Evolutionary conservation across 768 basidiomycete genomes (phyloP), one percentile per base, ranked within the genome.

Genomic region (Hygrocybe punicea): DNA sequence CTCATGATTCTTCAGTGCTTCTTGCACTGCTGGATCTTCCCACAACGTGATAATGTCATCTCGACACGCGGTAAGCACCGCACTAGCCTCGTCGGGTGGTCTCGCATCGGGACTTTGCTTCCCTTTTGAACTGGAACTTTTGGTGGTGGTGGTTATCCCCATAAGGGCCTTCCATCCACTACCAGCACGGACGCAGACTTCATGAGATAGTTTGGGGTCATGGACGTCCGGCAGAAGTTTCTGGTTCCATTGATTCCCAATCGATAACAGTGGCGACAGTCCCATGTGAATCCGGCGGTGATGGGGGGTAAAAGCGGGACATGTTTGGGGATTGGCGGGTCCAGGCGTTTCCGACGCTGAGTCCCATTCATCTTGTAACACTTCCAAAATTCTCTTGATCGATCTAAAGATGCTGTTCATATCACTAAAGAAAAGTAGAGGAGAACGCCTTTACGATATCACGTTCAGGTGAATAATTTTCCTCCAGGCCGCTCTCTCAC

Each of bases 401-500:
- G 84, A 84, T 2, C 85, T 86, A 19, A n/a, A 35, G 19, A 36
- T 11, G 17, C 11, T 5, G 24, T 14, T 13, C n/a, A n/a, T 17
- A 13, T 16, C 39, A 46, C 6, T 10, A 8, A 35, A 9, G 2
- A 8, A 10, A 6, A 37, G 11, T 9, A 39, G 14, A 29, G 46
- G 46, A 24, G 33, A 29, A 8, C 16, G 1, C 17, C 63, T 73
- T 13, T 50, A 84, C 85, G 80, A 71, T 58, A 88, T 86, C 59
- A 89, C 70, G 63, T 89, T 89, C 42, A 89, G 80, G 60, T 89
- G 84, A 7, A 89, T 78, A 53, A 89, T 78, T 11, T 79, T 76
- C 58, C 77, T 81, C 86, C 87, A 89, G 6, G 82, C 76, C 0
- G 74, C 63, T 16, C 81, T 73, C 58, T 89, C 85, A 45, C 64